These are phyloP conservation scores for Fusarium napiforme DNA, from an alignment of 2,329 filamentous ascomycete species.

Conservation along the genomic window DNA sequence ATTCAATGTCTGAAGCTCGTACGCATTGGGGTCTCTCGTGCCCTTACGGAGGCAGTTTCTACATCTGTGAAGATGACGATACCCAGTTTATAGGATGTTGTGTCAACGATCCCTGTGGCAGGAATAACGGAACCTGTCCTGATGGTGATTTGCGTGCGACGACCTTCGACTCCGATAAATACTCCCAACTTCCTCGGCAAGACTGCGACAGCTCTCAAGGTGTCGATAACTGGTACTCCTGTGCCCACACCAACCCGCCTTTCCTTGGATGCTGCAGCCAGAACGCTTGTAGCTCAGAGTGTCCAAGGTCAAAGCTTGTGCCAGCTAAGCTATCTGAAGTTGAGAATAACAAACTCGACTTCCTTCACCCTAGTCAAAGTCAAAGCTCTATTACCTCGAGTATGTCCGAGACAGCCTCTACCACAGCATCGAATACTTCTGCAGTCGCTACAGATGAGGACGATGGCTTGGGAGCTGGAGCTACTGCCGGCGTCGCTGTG, in stretches of 20 bases:
- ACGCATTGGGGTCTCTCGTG: slow-evolving; percentile 48
- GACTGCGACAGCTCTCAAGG: slow-evolving; percentile 43
- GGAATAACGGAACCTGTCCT: slow-evolving; percentile 49
- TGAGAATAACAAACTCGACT: slow-evolving; percentile 22
- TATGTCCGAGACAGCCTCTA: slow-evolving; percentile 6
- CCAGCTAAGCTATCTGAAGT: slow-evolving; percentile 25
- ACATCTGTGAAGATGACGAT: slow-evolving; percentile 50
- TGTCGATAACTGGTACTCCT: slow-evolving; percentile 50
- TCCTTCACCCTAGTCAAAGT: slow-evolving; percentile 26
- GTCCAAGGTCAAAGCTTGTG: slow-evolving; percentile 22
- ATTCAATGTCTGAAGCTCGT: slow-evolving; percentile 28
- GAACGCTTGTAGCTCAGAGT: slow-evolving; percentile 37
- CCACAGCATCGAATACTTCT: slow-evolving; percentile 15
- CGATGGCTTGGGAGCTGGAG: slow-evolving; percentile 32
- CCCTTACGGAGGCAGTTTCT: slow-evolving; percentile 49
- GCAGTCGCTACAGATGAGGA: background rate
- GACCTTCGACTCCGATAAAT: slow-evolving; percentile 48
- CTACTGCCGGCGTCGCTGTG: slow-evolving; percentile 38
- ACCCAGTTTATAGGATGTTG: slow-evolving; percentile 56
- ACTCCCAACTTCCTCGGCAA: slow-evolving; percentile 48
- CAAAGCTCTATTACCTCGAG: slow-evolving; percentile 1
- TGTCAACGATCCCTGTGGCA: slow-evolving; percentile 49
- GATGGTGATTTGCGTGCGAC: slow-evolving; percentile 41
- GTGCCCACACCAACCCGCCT: slow-evolving; percentile 45
- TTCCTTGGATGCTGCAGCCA: slow-evolving; percentile 55